Base-by-base conservation (phyloP, 1,284 basidiomycete species). In the Xanthoconium separans region DNA sequence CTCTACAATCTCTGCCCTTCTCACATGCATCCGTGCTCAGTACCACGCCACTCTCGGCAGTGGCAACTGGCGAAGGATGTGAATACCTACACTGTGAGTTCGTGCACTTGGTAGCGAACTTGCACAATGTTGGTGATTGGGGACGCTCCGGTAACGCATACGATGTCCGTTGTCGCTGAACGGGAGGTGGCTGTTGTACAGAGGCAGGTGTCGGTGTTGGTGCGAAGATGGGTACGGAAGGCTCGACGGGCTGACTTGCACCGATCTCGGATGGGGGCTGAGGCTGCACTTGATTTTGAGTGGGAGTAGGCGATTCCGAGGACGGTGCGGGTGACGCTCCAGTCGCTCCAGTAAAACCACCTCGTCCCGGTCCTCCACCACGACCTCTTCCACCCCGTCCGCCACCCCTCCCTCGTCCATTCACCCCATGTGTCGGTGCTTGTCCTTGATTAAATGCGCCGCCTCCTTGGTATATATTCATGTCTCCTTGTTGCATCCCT, bases 41-140 rank as follows among this genome's bases (percentile, higher is more conserved):
- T 2, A 97, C 95, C 60, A 98, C 82, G n/a, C 94, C 95, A 66
- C 89, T 92, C 73, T 95, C 92, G 13, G 84, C 77, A 29, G 94
- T 95, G 3, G 95, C 93, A 1, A 93, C 91, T 15, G 95, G 94
- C 6, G 90, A 93, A 4, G 95, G 93, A 70, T 98, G 95, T 11
- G 91, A 91, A 72, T 85, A 97, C 18, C 87, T 80, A 70, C 95
- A 98, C 48, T 86, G 77, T 0, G 89, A 78, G 70, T 96, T 95
- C 48, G 87, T 89, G 72, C 95, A 98, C 61, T 94, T 95, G 22
- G 88, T 78, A 7, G 81, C 85, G 62, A 89, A 97, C 74, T 95
- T 95, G 83, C 95, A 98, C 20, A 98, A 75, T 0, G 89, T 90
- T 0, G 90, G 90, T 3, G 90, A 91, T 62, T 87, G 85, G 3